A percentile compares a stretch with the other conserved stretches of the same genome.
phyloP scores from a whole-genome alignment of 2,329 filamentous ascomycete species.

The Penicillium crustosum region DNA sequence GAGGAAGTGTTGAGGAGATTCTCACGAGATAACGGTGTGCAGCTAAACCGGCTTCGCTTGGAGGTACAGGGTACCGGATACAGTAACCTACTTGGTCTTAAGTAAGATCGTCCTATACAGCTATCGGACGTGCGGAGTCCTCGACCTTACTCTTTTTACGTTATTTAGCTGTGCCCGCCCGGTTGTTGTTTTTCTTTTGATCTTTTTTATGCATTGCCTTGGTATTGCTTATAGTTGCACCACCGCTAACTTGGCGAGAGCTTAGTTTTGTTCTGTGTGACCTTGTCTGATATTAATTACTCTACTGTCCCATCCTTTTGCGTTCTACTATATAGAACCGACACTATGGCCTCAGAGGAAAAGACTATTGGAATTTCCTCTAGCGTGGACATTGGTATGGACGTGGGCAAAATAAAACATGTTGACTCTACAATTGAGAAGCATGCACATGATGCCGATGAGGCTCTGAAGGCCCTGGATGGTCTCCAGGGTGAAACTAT shows the following conservation, averaged over 20 bases:
- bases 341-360: conserved; percentile 33
- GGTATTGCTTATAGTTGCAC: not conserved
- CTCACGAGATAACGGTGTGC: not conserved
- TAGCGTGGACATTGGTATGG: conserved; percentile 22
- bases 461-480: conserved; percentile 59
- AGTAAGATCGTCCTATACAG: not conserved
- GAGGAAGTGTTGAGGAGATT: not conserved
- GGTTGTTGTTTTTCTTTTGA: not conserved
- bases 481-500: conserved; percentile 51
- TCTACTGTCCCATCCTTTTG: no score
- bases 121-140: not conserved
- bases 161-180: not conserved
- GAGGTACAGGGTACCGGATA: not conserved
- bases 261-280: not conserved
- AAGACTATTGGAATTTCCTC: conserved; percentile 38
- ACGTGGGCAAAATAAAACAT: conserved; percentile 24
- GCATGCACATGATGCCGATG: conserved; percentile 60
- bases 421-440: conserved; percentile 45
- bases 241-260: not conserved
- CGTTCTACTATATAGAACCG: not conserved
- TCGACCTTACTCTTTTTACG: not conserved
- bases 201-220: not conserved
- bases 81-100: not conserved
- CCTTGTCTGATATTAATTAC: not conserved
- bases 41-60: not conserved